Evolutionary conservation across 2,329 filamentous ascomycete genomes (phyloP), one percentile per base, ranked within the genome.

Genomic region (Paramyrothecium roridum): DNA sequence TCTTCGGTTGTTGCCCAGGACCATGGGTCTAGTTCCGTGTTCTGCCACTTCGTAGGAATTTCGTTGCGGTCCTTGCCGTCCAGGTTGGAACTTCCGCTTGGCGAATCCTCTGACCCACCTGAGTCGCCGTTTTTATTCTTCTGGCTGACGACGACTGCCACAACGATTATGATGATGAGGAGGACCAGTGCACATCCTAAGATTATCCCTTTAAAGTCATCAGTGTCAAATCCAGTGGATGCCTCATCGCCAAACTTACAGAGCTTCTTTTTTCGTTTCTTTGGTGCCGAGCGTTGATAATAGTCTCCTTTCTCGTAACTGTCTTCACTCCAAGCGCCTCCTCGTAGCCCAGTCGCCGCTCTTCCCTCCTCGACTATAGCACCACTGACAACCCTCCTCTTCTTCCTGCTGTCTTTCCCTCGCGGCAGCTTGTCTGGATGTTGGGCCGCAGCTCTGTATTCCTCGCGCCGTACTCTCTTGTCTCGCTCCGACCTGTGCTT

Each of bases 1-100:
- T 93, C 91, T 0, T 80, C 82, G 0, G 93, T 97, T 63, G 96
- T 89, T 61, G 89, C 88, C 95, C 95, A 99, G 2, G 88, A 86
- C 70, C 91, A 96, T 0, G 95, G 95, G 67, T 99, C 93, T 20
- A 96, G 79, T 59, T 89, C 87, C 2, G 89, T 90, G 16, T 86
- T 91, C 70, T 84, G 86, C 64, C 85, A 92, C 58, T 79, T 80
- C 55, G 76, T 73, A 56, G 89, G 89, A 51, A 90, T 83, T 55
- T 78, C 81, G 60, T 76, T 74, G 23, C 78, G 76, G 52, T 81
- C 79, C 53, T 85, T 76, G 22, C 78, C 77, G 57, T 78, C 71
- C 3, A 90, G 71, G 54, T 64, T 65, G 46, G 64, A 67, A 30
- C 62, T 67, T n/a, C 59, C 61, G n/a, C 73, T 66, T 3, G 65